These are phyloP conservation scores for Pseudogymnoascus sp. DNA, from an alignment of 2,329 filamentous ascomycete genomes.

Conservation along the genomic window DNA sequence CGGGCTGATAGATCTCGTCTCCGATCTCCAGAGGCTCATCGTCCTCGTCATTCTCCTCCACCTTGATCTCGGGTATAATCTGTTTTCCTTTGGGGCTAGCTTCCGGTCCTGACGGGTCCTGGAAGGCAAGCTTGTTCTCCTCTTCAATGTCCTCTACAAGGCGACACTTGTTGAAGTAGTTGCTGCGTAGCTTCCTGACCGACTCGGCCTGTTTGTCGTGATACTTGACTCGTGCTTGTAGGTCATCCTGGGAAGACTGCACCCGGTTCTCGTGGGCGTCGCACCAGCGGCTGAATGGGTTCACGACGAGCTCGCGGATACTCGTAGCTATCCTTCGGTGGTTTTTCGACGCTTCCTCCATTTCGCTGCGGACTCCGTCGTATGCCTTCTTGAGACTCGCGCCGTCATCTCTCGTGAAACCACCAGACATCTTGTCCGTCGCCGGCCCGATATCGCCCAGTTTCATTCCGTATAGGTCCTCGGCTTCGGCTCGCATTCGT, in stretches of 20 bases:
- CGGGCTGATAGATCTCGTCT: conserved; percentile 74
- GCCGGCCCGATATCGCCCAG: conserved; percentile 74
- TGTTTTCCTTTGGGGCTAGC: conserved; percentile 53
- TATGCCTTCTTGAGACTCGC: conserved; percentile 84
- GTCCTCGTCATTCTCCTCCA: conserved; percentile 64
- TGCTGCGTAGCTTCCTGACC: conserved; percentile 87
- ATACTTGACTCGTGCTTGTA: conserved; percentile 82
- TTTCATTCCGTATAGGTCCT: conserved; percentile 77
- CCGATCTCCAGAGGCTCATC: conserved; percentile 82
- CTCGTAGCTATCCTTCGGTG: conserved; percentile 95
- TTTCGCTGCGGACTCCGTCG: conserved; percentile 84
- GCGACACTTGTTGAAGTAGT: conserved; percentile 98
- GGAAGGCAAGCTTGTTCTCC: conserved; percentile 96
- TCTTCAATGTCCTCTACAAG: conserved; percentile 94
- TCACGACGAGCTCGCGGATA: conserved; percentile 90
- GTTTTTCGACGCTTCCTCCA: conserved; percentile 81
- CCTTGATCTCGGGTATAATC: conserved; percentile 77
- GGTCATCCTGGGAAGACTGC: conserved; percentile 88
- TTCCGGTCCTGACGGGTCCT: conserved; percentile 59
- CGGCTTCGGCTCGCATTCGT: conserved; percentile 88
- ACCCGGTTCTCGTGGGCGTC: conserved; percentile 87
- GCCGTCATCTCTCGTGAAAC: conserved; percentile 86
- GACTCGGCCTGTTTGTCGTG: conserved; percentile 86
- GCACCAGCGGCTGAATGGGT: conserved; percentile 92
- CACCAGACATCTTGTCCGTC: conserved; percentile 73